Base-by-base conservation (phyloP, 164 flowering plant genomes). In the Berberis thunbergii region DNA sequence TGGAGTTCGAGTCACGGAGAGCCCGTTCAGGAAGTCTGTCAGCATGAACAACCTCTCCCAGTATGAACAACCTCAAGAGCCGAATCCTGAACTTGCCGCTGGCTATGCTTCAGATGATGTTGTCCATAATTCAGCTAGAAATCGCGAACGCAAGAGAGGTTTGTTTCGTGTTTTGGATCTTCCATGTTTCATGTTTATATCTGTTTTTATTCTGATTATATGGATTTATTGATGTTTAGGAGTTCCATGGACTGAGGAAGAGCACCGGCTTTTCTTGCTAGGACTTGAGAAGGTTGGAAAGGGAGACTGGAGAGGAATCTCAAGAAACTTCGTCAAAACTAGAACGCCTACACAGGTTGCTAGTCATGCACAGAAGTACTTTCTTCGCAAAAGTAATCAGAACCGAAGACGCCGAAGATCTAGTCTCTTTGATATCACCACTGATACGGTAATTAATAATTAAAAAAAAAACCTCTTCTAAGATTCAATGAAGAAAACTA, bases 241-340 rank as follows among this genome's bases (percentile, higher is more conserved):
- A 10, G 86, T 86, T 44, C 95, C 98, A 50, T 92, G 98, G 98
- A 92, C 95, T 61, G 98, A 92, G 75, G 96, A 87, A 59, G 96
- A 92, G 70, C 96, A 92, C 67, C 75, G 71, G 74, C 72, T 86
- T 4, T 92, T 92, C 70, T 57, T 92, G 69, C 43, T 83, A 58
- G 98, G 96, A 0, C 72, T 89, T 64, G 82, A 86, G 77, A 83
- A 76, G 60, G 96, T 87, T 0, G 98, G 98, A 62, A 92, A 89
- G 75, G 98, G 98, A 54, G 96, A 92, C 62, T 92, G 98, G 98
- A 84, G 96, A 77, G 93, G 91, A 13, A 92, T 92, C 49, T 85
- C 96, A 1, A 86, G 91, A 56, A 89, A 89, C 78, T 92, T 80
- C 50, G 98, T 92, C 41, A 92, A 84, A 70, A 86, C 90, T 2